Evolutionary conservation across 768 basidiomycete species (phyloP).

Genomic region (Rhodosporidiobolus sp.): DNA sequence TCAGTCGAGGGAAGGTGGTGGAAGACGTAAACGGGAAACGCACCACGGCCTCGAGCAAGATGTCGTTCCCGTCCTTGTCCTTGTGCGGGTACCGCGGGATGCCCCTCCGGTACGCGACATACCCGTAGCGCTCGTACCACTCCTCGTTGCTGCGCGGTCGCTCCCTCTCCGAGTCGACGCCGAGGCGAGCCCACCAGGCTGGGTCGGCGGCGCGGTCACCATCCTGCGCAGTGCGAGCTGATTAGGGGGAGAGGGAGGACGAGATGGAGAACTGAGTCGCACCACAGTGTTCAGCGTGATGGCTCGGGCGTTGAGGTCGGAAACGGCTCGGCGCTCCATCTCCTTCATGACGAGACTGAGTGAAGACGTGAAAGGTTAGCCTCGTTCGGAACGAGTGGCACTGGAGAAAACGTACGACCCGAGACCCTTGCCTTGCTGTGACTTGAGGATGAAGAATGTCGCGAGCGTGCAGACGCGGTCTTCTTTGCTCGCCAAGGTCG

Average conservation of each 20-base stretch:
- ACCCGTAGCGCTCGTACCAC: constrained; percentile 28
- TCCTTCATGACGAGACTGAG: constrained; percentile 26
- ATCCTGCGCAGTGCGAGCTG: background rate
- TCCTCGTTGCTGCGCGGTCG: constrained; percentile 8
- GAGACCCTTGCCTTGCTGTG: constrained; percentile 23
- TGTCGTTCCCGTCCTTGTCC: background rate
- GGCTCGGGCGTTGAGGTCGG: background rate
- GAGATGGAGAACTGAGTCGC: background rate
- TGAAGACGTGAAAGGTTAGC: no score
- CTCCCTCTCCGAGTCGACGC: background rate
- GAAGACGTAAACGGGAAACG: background rate
- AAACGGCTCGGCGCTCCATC: constrained; percentile 16
- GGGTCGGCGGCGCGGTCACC: background rate
- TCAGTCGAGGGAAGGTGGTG: no score
- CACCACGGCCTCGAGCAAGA: constrained; percentile 19
- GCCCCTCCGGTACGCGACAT: constrained; percentile 13
- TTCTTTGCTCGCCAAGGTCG: background rate
- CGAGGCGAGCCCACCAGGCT: constrained; percentile 6
- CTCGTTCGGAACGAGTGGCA: no score
- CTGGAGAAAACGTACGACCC: constrained; percentile 9
- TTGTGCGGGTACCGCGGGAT: constrained; percentile 15
- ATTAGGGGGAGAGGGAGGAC: background rate
- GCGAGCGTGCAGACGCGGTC: constrained; percentile 14
- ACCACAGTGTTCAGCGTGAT: constrained; percentile 33
- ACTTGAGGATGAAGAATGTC: constrained; percentile 21